phyloP scores from a whole-genome alignment of 1,284 basidiomycete species.

The Thelephora terrestris region DNA sequence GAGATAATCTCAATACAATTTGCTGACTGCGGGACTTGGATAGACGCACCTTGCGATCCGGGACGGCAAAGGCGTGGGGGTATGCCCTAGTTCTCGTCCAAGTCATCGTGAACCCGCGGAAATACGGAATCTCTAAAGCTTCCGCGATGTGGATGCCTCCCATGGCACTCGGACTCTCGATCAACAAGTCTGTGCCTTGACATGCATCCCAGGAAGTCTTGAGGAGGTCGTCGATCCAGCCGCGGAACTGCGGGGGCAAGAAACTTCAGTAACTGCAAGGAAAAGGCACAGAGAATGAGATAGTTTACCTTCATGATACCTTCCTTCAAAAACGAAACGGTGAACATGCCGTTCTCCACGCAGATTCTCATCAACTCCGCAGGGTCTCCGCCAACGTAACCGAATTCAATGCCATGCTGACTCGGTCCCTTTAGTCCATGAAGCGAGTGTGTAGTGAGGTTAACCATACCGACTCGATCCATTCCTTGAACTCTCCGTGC shows the following conservation, averaged over 20 bases:
- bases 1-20: conserved; percentile 3
- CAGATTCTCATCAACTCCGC: conserved; percentile 93
- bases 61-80: conserved; percentile 96
- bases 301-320: conserved; percentile 67
- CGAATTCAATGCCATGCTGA: conserved; percentile 88
- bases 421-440: conserved; percentile 1
- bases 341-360: conserved; percentile 95
- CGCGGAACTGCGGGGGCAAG: conserved; percentile 61
- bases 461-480: conserved; percentile 82
- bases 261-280: conserved; percentile 3
- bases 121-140: conserved; percentile 88
- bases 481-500: conserved; percentile 88
- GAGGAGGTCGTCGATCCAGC: conserved; percentile 93
- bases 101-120: conserved; percentile 84
- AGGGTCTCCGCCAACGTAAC: conserved; percentile 91
- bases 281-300: not conserved
- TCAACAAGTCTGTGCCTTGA: conserved; percentile 84
- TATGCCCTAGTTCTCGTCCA: conserved; percentile 84
- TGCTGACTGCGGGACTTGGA: not conserved
- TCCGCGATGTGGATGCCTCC: conserved; percentile 99
- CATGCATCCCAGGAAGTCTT: conserved; percentile 94
- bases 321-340: conserved; percentile 89
- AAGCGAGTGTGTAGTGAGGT: not conserved
- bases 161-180: conserved; percentile 96
- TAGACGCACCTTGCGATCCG: conserved; percentile 59